Percentiles rank a stretch among this genome's conserved stretches.
Conservation (phyloP, 148 eudicot species). For the Persicaria maculosa region DNA sequence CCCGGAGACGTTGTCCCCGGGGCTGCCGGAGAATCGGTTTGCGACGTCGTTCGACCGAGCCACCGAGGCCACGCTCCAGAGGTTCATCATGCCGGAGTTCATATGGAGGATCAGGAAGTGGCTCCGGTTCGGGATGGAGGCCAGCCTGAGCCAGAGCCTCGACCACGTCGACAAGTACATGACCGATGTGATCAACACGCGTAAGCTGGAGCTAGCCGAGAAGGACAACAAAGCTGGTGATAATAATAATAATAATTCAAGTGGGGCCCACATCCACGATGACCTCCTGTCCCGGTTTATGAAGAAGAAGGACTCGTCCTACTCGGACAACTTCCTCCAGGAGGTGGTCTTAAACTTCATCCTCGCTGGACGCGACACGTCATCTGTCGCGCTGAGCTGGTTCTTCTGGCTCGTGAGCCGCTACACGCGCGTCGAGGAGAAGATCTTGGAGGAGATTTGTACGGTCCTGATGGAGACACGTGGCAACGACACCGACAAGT, state of each 20-base stretch:
- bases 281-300: constrained; percentile 71
- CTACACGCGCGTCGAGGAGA: constrained; percentile 53
- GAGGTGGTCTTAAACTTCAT: constrained; percentile 75
- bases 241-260: neutral
- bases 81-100: constrained; percentile 72
- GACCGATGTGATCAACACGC: constrained; percentile 49
- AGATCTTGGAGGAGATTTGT: constrained; percentile 53
- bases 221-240: neutral
- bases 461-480: constrained; percentile 64
- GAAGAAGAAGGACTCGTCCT: constrained; percentile 71
- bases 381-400: constrained; percentile 95
- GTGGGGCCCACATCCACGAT: constrained; percentile 41
- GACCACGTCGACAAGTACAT: constrained; percentile 65
- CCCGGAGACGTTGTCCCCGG: constrained; percentile 65
- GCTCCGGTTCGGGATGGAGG: constrained; percentile 73
- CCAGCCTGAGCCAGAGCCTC: constrained; percentile 41
- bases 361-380: constrained; percentile 97
- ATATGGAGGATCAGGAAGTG: constrained; percentile 71
- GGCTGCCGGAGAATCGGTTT: constrained; percentile 55
- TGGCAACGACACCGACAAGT: constrained; percentile 42
- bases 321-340: constrained; percentile 62
- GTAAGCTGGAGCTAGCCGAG: constrained; percentile 55
- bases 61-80: constrained; percentile 73
- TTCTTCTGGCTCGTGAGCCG: constrained; percentile 64
- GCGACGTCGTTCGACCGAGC: constrained; percentile 76